These are phyloP conservation scores for Syzygium syzygioides DNA, from an alignment of 441 rosid species.

Conservation along the genomic window DNA sequence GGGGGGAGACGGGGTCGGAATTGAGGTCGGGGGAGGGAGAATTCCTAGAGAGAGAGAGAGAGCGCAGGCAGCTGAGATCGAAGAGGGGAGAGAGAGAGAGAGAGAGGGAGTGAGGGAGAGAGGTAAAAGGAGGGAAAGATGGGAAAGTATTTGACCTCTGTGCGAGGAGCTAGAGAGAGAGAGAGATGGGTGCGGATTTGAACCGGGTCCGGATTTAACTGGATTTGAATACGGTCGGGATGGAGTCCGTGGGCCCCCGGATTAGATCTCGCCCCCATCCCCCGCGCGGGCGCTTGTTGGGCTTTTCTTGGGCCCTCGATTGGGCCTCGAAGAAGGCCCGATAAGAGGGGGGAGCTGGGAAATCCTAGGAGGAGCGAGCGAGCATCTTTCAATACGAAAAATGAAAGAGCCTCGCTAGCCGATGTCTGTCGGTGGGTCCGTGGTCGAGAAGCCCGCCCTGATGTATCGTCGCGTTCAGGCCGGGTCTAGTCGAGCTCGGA, in stretches of 20 bases:
- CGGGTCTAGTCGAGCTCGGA: background rate
- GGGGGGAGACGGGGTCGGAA: background rate
- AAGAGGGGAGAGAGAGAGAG: background rate
- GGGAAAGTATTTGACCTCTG: background rate
- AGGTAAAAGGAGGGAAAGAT: background rate
- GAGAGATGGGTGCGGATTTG: background rate
- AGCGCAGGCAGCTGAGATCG: background rate
- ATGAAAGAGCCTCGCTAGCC: background rate
- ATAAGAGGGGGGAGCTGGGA: background rate
- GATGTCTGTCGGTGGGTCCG: background rate
- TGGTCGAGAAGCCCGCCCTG: fast-evolving
- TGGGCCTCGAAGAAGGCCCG: background rate
- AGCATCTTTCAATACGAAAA: background rate
- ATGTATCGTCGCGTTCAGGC: background rate
- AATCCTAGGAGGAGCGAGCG: background rate
- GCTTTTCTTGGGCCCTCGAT: fast-evolving
- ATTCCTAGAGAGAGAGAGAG: background rate
- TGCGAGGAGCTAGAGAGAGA: background rate
- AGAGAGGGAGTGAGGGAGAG: background rate
- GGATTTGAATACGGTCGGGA: background rate
- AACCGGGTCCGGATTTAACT: background rate
- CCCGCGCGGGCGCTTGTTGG: background rate
- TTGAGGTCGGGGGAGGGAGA: background rate
- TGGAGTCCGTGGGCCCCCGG: background rate
- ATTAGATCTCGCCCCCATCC: background rate